Evolutionary conservation across 1,284 basidiomycete species (phyloP).

Genomic region (Ceratorhiza oryzae-sativae): DNA sequence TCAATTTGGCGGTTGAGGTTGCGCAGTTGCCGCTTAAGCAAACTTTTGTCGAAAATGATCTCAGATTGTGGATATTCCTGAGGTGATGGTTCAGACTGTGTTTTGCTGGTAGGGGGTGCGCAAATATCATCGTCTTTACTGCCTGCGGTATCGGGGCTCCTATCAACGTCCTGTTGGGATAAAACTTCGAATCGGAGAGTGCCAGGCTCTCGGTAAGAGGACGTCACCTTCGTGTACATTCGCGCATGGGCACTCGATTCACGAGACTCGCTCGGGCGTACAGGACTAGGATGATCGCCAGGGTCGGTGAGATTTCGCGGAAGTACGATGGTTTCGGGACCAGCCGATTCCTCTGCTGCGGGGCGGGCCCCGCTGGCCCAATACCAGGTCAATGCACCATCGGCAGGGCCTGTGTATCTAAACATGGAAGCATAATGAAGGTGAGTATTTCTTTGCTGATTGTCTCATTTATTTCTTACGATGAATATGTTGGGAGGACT

Average conservation of each 20-base stretch:
- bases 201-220: too few species aligned
- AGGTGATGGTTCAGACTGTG: not conserved
- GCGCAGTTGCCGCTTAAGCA: not conserved
- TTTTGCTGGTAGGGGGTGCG: not conserved
- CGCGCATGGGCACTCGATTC: too few species aligned
- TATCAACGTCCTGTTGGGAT: too few species aligned
- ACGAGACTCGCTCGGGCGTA: too few species aligned
- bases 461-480: constrained; percentile 6
- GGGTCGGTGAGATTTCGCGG: too few species aligned
- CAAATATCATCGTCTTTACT: not conserved
- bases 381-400: constrained; percentile 39
- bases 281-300: too few species aligned
- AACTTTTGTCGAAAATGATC: constrained; percentile 14
- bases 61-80: constrained; percentile 1
- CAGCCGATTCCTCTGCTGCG: constrained; percentile 17
- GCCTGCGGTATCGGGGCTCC: not conserved
- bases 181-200: too few species aligned
- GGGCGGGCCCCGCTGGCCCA: not conserved
- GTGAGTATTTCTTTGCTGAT: not conserved
- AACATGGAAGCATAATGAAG: not conserved
- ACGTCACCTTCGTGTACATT: too few species aligned
- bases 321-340: constrained; percentile 6
- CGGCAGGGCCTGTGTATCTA: constrained; percentile 36
- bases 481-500: not conserved
- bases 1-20: constrained; percentile 20